Conservation (phyloP, 2,329 filamentous ascomycete genomes). For the Colletotrichum sp. region DNA sequence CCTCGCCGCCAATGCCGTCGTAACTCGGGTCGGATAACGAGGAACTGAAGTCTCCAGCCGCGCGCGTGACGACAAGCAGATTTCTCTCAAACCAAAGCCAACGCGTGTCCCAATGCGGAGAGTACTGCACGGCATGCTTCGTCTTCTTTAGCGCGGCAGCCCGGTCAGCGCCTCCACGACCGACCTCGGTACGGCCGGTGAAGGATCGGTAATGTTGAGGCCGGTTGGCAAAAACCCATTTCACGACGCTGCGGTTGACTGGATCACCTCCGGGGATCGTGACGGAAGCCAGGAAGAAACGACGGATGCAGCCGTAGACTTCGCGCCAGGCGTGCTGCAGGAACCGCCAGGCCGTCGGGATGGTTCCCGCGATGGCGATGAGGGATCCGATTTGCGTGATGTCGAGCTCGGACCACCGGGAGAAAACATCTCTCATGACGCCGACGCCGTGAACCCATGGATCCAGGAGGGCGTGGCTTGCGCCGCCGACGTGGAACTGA, state of each 20-base stretch:
- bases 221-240: conserved; percentile 48
- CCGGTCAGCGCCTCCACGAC: conserved; percentile 35
- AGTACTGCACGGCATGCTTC: conserved; percentile 45
- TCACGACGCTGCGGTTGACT: conserved; percentile 48
- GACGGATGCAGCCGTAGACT: conserved; percentile 42
- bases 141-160: conserved; percentile 47
- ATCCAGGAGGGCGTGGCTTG: conserved; percentile 26
- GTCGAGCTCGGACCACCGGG: conserved; percentile 49
- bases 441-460: conserved; percentile 36
- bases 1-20: conserved; percentile 50
- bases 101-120: conserved; percentile 47
- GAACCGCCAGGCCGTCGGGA: conserved; percentile 44
- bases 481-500: conserved; percentile 17
- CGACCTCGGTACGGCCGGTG: conserved; percentile 47
- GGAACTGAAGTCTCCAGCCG: conserved; percentile 41
- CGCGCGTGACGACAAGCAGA: conserved; percentile 50
- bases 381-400: conserved; percentile 50
- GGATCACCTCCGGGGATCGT: conserved; percentile 48
- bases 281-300: conserved; percentile 49
- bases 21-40: conserved; percentile 45
- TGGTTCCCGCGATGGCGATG: conserved; percentile 47
- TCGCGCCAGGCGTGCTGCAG: conserved; percentile 40
- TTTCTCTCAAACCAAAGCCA: conserved; percentile 56
- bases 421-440: conserved; percentile 40
- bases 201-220: conserved; percentile 44